Conservation (phyloP, 2,329 filamentous ascomycete species). For the Aspergillus sclerotialis region DNA sequence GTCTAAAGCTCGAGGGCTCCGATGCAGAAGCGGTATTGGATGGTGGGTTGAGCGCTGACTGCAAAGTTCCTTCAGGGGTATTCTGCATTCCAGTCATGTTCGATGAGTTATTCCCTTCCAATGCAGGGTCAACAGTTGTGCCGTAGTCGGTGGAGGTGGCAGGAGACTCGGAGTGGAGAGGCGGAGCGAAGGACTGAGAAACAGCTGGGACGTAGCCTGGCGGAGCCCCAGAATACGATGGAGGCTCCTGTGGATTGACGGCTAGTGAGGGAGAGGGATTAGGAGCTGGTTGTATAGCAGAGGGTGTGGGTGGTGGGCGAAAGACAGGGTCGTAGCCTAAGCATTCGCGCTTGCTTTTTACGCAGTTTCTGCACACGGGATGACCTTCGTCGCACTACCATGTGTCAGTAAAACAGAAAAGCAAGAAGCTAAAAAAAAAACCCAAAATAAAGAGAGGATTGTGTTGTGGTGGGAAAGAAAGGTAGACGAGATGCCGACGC, state of each 20-base stretch:
- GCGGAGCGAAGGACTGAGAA: slow-evolving; percentile 33
- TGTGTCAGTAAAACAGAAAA: slow-evolving; percentile 5
- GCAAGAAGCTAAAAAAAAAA: slow-evolving; percentile 11
- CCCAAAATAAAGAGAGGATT: slow-evolving; percentile 11
- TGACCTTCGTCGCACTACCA: slow-evolving; percentile 89
- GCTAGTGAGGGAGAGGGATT: slow-evolving; percentile 37
- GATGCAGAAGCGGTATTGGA: slow-evolving; percentile 20
- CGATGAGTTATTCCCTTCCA: slow-evolving; percentile 42
- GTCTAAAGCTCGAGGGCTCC: slow-evolving; percentile 44
- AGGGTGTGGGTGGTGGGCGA: slow-evolving; percentile 61
- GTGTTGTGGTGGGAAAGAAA: slow-evolving; percentile 16
- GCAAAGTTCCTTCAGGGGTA: slow-evolving; percentile 20
- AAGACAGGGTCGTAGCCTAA: slow-evolving; percentile 63
- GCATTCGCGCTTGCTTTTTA: slow-evolving; percentile 62
- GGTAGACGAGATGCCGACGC: slow-evolving; percentile 12
- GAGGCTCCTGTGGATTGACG: slow-evolving; percentile 33
- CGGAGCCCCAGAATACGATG: slow-evolving; percentile 31
- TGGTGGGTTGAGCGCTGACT: slow-evolving; percentile 18
- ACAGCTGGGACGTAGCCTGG: slow-evolving; percentile 34
- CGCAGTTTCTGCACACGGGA: slow-evolving; percentile 71
- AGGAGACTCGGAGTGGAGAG: slow-evolving; percentile 30
- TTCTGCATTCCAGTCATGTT: slow-evolving; percentile 29
- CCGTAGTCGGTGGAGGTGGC: slow-evolving; percentile 46
- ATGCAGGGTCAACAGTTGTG: slow-evolving; percentile 58
- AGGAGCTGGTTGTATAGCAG: slow-evolving; percentile 58